A percentile compares a stretch with the other conserved stretches of the same genome.
phyloP scores from a whole-genome alignment of 768 basidiomycete genomes.

The Tylopilus balloui region DNA sequence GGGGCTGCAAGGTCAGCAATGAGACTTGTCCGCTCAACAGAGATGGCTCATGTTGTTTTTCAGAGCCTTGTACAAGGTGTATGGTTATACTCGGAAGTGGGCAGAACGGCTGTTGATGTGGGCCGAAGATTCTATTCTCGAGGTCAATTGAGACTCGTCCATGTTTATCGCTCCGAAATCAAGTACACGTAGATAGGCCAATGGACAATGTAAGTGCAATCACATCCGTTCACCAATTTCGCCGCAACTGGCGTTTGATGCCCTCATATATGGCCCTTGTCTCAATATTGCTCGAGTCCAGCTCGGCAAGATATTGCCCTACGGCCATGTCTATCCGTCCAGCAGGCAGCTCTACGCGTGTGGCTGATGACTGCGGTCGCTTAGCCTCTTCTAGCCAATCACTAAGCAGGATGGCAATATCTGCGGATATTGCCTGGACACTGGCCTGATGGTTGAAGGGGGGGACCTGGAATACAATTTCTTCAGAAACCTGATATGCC shows the following conservation, averaged over 20 bases:
- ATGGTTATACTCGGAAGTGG: conserved; percentile 53
- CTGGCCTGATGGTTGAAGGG: conserved; percentile 80
- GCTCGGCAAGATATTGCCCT: conserved; percentile 68
- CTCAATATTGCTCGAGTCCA: conserved; percentile 57
- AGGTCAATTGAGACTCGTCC: conserved; percentile 48
- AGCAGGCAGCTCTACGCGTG: conserved; percentile 69
- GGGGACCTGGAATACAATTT: conserved; percentile 49
- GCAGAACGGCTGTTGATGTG: conserved; percentile 60
- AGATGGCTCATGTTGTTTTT: conserved; percentile 10
- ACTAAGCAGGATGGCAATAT: conserved; percentile 72
- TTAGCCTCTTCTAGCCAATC: conserved; percentile 81
- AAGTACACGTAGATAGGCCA: conserved; percentile 16
- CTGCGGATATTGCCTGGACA: conserved; percentile 74
- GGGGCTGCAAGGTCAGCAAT: conserved; percentile 57
- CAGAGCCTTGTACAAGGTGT: conserved; percentile 71
- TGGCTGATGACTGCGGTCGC: conserved; percentile 61
- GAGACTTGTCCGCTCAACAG: neutral
- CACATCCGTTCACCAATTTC: conserved; percentile 55
- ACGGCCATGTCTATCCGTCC: conserved; percentile 70
- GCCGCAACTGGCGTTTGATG: conserved; percentile 65
- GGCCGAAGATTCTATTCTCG: conserved; percentile 78
- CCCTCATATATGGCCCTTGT: conserved; percentile 64
- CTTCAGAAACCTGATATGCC: neutral
- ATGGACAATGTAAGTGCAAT: conserved; percentile 2
- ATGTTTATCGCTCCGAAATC: conserved; percentile 7